Evolutionary conservation across 192 early-diverging fungal species (phyloP).

Genomic region (Gonapodya sp.): DNA sequence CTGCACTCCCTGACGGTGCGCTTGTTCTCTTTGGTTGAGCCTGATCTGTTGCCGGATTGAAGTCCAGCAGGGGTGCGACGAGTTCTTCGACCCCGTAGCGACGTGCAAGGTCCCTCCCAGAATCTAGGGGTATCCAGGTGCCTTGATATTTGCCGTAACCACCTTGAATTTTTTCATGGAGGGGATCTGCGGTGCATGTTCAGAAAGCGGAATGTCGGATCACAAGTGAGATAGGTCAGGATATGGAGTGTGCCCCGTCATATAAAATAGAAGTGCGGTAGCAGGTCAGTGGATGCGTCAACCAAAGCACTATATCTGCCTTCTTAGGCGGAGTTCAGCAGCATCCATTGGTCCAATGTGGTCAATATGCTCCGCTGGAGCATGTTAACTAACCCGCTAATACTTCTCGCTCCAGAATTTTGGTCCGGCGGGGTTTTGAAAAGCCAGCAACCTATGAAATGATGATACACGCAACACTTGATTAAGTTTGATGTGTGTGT

Average conservation of each 20-base stretch:
- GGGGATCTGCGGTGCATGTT: conserved; percentile 7
- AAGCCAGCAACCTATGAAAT: conserved; percentile 7
- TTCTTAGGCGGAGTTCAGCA: neutral
- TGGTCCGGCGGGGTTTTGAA: neutral
- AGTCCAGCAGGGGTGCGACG: conserved; percentile 3
- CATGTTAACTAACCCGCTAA: neutral
- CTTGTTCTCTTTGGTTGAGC: neutral
- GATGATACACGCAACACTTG: no score
- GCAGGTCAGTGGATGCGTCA: neutral
- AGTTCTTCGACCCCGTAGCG: neutral
- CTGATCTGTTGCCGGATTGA: neutral
- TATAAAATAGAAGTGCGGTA: neutral
- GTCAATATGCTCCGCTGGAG: neutral
- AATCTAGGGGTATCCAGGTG: conserved; percentile 10
- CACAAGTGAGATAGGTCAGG: no score
- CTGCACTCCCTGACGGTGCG: neutral
- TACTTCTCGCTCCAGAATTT: conserved; percentile 7
- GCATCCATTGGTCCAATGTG: neutral
- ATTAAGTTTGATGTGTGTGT: no score
- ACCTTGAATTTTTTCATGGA: conserved; percentile 9
- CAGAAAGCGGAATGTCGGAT: no score
- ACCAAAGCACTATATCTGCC: neutral
- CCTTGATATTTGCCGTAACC: conserved; percentile 11
- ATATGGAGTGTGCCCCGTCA: no score
- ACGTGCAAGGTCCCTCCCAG: neutral